Evolutionary conservation across 345 rosid species (phyloP), one percentile per base, ranked within the genome.

Genomic region (Dipteronia dyeriana): DNA sequence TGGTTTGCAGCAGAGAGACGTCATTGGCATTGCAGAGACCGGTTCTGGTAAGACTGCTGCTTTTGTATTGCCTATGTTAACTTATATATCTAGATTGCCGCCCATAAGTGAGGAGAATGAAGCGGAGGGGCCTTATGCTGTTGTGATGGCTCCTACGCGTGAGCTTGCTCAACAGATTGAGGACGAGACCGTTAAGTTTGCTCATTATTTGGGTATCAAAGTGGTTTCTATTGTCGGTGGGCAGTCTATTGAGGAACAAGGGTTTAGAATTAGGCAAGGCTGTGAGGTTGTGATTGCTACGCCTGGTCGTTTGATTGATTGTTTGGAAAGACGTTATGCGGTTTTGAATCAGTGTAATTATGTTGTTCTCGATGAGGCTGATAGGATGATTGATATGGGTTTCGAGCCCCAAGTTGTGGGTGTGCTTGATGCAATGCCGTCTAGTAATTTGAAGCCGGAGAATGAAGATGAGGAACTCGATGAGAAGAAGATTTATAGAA

Each of bases 381-480:
- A 93, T 84, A 87, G 99, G 38, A 94, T 95, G 99, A 94, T 95
- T 19, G 98, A 95, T 83, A 90, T 92, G 98, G 97, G 97, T 82
- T 93, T 92, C 34, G 99, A 94, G 86, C 96, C 94, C 0, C 98
- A 95, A 80, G 98, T 95, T 56, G 81, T 92, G 62, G 98, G 92
- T 3, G 98, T 96, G 25, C 75, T 94, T 78, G 98, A 96, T 61
- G 98, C 98, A 2, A 92, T 94, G 98, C 98, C 98, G 4, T 93
- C 99, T 0, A 95, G 97, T 80, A 94, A 95, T 85, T 79, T 93
- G 83, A 94, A 94, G 79, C 99, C 97, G 0, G 98, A 94, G 81
- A 96, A 96, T 82, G 99, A 96, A 81, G 99, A 94, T 83, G 98
- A 93, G 78, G 96, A 93, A 82, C 98, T 95, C 16, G 99, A 96